Percentiles rank a stretch among this genome's conserved stretches.
These are phyloP conservation scores for Russula earlei DNA, from an alignment of 768 basidiomycete species.

Conservation along the genomic window DNA sequence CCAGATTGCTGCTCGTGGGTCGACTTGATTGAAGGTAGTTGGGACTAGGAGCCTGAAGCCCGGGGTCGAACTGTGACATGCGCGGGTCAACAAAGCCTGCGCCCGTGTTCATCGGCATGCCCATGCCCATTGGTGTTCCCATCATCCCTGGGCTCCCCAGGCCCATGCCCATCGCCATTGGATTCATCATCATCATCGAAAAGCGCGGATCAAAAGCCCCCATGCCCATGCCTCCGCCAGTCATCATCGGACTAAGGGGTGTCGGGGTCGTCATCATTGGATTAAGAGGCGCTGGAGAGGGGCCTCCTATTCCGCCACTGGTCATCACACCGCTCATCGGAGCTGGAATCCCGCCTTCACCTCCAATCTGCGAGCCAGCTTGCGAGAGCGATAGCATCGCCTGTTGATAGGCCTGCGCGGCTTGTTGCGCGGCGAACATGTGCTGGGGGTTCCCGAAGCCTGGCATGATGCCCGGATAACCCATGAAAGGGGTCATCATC, in stretches of 20 bases:
- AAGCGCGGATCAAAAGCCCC: constrained; percentile 1
- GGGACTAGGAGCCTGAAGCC: constrained; percentile 6
- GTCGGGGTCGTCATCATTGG: constrained; percentile 18
- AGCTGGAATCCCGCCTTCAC: constrained; percentile 37
- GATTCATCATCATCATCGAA: constrained; percentile 23
- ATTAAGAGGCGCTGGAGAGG: constrained; percentile 21
- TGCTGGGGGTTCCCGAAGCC: constrained; percentile 56
- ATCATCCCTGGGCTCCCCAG: constrained; percentile 12
- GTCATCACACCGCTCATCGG: constrained; percentile 37
- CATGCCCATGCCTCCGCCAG: constrained; percentile 21
- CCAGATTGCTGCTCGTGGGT: background rate
- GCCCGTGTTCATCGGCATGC: constrained; percentile 14
- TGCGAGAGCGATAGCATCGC: constrained; percentile 77
- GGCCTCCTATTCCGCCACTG: constrained; percentile 9
- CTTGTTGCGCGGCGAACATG: constrained; percentile 80
- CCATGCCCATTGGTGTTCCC: constrained; percentile 14
- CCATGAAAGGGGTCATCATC: constrained; percentile 51
- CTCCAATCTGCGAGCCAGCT: constrained; percentile 66
- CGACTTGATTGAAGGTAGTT: constrained; percentile 2
- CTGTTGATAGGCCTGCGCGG: constrained; percentile 79
- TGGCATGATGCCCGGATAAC: constrained; percentile 45
- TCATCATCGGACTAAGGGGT: constrained; percentile 22
- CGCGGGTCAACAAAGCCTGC: constrained; percentile 15
- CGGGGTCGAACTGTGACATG: constrained; percentile 17
- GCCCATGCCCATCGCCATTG: constrained; percentile 14